Conservation (phyloP, 164 flowering plant species). For the Stephania yunnanensis region DNA sequence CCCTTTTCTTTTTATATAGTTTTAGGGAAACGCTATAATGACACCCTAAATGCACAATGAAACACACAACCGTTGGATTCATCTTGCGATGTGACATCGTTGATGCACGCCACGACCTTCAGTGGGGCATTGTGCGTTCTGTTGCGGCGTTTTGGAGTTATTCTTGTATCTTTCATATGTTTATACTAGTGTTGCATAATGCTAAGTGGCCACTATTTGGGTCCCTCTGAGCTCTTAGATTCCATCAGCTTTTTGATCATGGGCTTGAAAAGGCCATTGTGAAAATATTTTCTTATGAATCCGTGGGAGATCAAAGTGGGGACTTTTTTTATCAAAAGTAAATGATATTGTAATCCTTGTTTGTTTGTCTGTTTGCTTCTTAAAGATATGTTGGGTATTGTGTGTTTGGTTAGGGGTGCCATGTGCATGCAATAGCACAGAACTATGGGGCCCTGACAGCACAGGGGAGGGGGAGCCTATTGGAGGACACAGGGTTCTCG, state of each 20-base stretch:
- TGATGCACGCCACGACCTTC: too few relatives aligned
- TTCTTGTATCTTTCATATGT: too few relatives aligned
- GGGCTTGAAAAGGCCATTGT: background rate
- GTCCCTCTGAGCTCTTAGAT: background rate
- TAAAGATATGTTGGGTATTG: background rate
- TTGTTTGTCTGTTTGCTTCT: background rate
- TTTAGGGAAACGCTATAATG: too few relatives aligned
- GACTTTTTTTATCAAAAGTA: background rate
- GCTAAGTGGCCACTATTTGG: background rate
- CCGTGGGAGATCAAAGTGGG: background rate
- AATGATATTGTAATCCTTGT: too few relatives aligned
- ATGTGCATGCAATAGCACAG: slow-evolving; percentile 88
- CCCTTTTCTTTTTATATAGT: too few relatives aligned
- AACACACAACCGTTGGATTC: too few relatives aligned
- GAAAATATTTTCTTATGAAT: background rate
- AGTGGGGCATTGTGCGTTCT: too few relatives aligned
- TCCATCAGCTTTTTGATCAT: background rate
- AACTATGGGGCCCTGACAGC: slow-evolving; percentile 82
- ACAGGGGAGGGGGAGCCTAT: slow-evolving; percentile 65
- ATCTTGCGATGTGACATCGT: too few relatives aligned
- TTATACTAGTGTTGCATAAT: background rate
- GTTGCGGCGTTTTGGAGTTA: too few relatives aligned
- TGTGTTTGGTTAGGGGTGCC: slow-evolving; percentile 54
- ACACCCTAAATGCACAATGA: too few relatives aligned
- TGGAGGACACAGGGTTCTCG: slow-evolving; percentile 93